These are phyloP conservation scores for Filobasidium uniguttulatum DNA, from an alignment of 1,284 basidiomycete species.

Conservation along the genomic window DNA sequence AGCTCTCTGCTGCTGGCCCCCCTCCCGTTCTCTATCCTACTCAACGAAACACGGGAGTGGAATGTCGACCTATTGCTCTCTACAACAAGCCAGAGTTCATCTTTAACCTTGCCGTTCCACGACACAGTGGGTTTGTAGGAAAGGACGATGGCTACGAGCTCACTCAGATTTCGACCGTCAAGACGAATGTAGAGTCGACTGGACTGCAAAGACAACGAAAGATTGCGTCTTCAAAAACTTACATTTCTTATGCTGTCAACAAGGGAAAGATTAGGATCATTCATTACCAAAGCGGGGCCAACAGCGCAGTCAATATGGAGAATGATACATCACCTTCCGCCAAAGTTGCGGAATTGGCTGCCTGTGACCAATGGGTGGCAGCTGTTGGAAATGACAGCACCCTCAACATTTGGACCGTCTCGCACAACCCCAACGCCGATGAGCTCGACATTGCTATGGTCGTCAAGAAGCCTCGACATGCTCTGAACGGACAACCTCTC, in stretches of 20 bases:
- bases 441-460: no score
- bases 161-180: not conserved
- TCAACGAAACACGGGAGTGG: no score
- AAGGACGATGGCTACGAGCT: no score
- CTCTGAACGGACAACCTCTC: no score
- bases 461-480: no score
- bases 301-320: not conserved
- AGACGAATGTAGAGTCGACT: not conserved
- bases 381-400: slow-evolving; percentile 1
- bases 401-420: not conserved
- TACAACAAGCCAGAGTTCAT: no score
- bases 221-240: not conserved
- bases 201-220: not conserved
- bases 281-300: not conserved
- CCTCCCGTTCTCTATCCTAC: no score
- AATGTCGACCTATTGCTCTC: no score
- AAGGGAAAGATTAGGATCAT: slow-evolving; percentile 4
- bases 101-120: no score
- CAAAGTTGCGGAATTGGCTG: not conserved
- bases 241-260: slow-evolving; percentile 1
- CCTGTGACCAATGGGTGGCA: not conserved
- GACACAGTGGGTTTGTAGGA: no score
- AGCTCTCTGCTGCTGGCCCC: no score
- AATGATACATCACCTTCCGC: not conserved
- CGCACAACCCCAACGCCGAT: no score